Evolutionary conservation across 2,329 filamentous ascomycete genomes (phyloP).

Genomic region (Ophiocordyceps unilateralis): DNA sequence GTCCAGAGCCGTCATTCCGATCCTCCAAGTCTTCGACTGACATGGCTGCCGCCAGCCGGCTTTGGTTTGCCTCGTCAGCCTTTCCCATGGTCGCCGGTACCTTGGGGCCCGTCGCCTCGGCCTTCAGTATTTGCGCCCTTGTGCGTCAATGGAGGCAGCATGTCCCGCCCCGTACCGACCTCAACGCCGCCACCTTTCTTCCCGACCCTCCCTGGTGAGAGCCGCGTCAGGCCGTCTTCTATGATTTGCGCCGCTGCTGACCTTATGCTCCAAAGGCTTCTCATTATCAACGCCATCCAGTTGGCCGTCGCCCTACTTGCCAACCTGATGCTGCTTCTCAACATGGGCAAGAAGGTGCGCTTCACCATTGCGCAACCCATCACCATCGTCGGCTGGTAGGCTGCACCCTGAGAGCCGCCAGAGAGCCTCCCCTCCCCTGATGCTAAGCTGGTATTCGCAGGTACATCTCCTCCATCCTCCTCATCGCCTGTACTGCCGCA

Average conservation of each 20-base stretch:
- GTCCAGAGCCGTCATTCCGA: too few relatives aligned
- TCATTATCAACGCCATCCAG: slow-evolving; percentile 60
- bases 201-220: slow-evolving; percentile 54
- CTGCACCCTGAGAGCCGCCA: neutral
- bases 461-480: slow-evolving; percentile 44
- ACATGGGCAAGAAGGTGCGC: slow-evolving; percentile 66
- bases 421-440: too few relatives aligned
- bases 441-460: slow-evolving; percentile 7
- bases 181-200: slow-evolving; percentile 34
- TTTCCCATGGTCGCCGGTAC: slow-evolving; percentile 72
- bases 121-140: slow-evolving; percentile 76
- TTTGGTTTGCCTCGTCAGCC: slow-evolving; percentile 47
- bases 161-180: slow-evolving; percentile 25
- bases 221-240: neutral
- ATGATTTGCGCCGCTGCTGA: neutral
- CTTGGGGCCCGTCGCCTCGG: slow-evolving; percentile 70
- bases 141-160: slow-evolving; percentile 60
- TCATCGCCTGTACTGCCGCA: slow-evolving; percentile 49
- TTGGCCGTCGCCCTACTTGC: slow-evolving; percentile 59
- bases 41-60: too few relatives aligned
- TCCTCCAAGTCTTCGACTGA: neutral
- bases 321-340: slow-evolving; percentile 69
- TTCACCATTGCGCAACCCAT: slow-evolving; percentile 71
- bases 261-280: slow-evolving; percentile 36
- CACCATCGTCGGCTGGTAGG: slow-evolving; percentile 66